Evolutionary conservation across 2,329 filamentous ascomycete genomes (phyloP), one percentile per base, ranked within the genome.

Genomic region (Sordariomycetes sp.): DNA sequence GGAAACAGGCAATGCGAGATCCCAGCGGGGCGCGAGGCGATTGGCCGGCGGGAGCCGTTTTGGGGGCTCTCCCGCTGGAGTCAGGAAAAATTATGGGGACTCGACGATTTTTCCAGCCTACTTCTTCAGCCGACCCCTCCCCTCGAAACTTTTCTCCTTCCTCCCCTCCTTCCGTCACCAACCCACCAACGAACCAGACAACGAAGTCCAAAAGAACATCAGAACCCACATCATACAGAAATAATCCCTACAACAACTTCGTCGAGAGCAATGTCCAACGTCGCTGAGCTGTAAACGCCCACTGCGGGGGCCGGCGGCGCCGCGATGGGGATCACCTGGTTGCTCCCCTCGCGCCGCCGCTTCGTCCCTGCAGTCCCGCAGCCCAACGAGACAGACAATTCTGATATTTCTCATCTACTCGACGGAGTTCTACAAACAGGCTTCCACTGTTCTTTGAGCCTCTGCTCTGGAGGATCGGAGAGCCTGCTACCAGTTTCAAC

Each of bases 281-380:
- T 88, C 86, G 86, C 85, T 89, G 87, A 87, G 88, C 89, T 93
- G 87, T 95, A 91, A 92, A 90, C 82, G 76, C 82, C 85, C 85
- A 86, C 88, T 91, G 84, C 86, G 86, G 85, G 83, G 79, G 25
- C 24, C 4, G 24, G 14, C 51, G 50, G 22, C 51, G 18, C 11
- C 12, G 18, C 18, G 22, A 50, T 8, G 20, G 14, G 7, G 8
- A 32, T 32, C 28, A 32, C 28, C 28, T 32, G 28, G 28, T 32
- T 4, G 4, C 8, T 32, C 8, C 28, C 8, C 20, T 50, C 12
- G 8, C 46, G 20, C 46, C 20, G 5, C 20, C 20, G n/a, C 20
- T 20, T 24, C 20, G 20, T 35, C 46, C 82, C 81, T 82, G 85
- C 83, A 91, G 89, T 90, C 87, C 87, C 85, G 84, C 87, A 90